A percentile compares a stretch with the other conserved stretches of the same genome.
These are phyloP conservation scores for Boletellus ananas DNA, from an alignment of 768 basidiomycete genomes.

Conservation along the genomic window DNA sequence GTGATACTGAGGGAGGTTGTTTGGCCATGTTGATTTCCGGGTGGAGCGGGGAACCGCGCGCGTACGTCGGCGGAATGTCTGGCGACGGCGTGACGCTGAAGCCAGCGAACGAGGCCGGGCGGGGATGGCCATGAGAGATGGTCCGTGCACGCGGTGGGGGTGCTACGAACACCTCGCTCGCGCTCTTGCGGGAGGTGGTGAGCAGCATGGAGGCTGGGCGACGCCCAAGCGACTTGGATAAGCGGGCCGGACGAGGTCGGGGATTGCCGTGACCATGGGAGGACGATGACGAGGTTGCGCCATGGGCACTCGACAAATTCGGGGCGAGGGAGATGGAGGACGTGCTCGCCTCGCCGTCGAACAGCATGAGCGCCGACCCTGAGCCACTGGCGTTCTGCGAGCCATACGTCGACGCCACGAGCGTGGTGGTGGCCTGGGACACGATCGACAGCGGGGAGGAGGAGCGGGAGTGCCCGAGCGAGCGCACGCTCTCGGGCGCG, in stretches of 20 bases:
- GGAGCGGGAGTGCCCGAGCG: constrained; percentile 3
- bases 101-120: constrained; percentile 15
- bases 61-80: constrained; percentile 16
- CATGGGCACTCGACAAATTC: constrained; percentile 3
- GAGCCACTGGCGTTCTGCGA: constrained; percentile 14
- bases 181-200: neutral
- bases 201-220: constrained; percentile 6
- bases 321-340: constrained; percentile 21
- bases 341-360: constrained; percentile 17
- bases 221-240: constrained; percentile 10
- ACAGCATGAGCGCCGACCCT: neutral
- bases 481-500: neutral
- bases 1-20: constrained; percentile 19
- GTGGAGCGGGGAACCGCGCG: constrained; percentile 10
- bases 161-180: constrained; percentile 1
- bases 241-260: constrained; percentile 6
- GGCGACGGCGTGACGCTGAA: neutral
- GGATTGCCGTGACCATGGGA: constrained; percentile 16
- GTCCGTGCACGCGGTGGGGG: constrained; percentile 23
- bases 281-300: constrained; percentile 7
- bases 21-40: constrained; percentile 7
- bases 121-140: constrained; percentile 14
- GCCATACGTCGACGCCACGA: constrained; percentile 13
- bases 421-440: constrained; percentile 14
- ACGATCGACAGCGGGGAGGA: constrained; percentile 14